Conservation (phyloP, 345 rosid species). For the Hibiscus mutabilis region DNA sequence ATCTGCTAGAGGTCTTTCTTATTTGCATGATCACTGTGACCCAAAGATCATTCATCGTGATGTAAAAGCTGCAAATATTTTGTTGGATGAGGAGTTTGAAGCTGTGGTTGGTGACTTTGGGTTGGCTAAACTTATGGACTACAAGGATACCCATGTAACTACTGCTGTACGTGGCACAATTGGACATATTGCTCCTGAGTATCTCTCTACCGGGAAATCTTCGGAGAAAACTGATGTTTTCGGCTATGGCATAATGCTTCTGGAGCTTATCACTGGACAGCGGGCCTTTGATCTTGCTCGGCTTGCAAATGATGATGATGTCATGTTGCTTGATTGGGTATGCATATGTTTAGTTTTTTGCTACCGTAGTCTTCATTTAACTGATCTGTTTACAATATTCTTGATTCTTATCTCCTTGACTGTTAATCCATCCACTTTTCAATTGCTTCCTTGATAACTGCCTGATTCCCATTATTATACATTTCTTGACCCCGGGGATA, state of each 20-base stretch:
- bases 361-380: neutral
- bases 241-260: constrained; percentile 94
- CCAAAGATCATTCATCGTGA: constrained; percentile 98
- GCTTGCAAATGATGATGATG: constrained; percentile 92
- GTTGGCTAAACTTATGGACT: constrained; percentile 93
- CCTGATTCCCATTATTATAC: neutral
- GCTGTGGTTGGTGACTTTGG: constrained; percentile 99
- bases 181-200: constrained; percentile 96
- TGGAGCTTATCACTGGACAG: constrained; percentile 92
- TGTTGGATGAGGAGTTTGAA: constrained; percentile 92
- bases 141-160: constrained; percentile 96
- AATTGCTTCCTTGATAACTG: neutral
- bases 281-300: constrained; percentile 97
- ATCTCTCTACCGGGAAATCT: constrained; percentile 91
- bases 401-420: neutral
- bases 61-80: constrained; percentile 94
- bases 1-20: constrained; percentile 90
- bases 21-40: constrained; percentile 96
- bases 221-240: constrained; percentile 97
- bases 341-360: neutral
- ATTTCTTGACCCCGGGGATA: neutral
- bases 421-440: neutral
- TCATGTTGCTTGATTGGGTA: constrained; percentile 99
- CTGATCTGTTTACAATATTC: neutral
- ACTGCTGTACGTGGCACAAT: constrained; percentile 97